Base-by-base conservation (phyloP, 2,329 filamentous ascomycete species). In the Pestalotiopsis sp. region DNA sequence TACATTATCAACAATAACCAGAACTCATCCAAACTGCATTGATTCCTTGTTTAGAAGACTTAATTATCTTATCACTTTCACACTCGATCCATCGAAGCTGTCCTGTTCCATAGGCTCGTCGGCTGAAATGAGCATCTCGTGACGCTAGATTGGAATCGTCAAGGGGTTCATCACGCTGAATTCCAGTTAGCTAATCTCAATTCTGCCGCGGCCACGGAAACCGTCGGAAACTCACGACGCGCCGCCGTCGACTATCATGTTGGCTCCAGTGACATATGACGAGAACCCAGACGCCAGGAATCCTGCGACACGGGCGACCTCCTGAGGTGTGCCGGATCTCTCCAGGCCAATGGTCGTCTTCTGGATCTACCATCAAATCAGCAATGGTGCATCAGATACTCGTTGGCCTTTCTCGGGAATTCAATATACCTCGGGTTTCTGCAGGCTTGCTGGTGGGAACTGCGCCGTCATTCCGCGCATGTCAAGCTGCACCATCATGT, bases 251-350 rank as follows among this genome's bases (percentile, higher is more conserved):
- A 90, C 88, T 14, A 90, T 84, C 73, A 91, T 77, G 75, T 91
- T 90, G 2, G 86, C 82, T 1, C 89, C 89, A 0, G 86, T 90
- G 58, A 91, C 83, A 77, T 91, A 91, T 68, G 84, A 87, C 70
- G 86, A 88, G 76, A 91, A 91, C 0, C 87, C 87, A 76, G 84
- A 88, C 2, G 89, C 88, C 70, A 91, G 79, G 74, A 91, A 91
- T 0, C 89, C 89, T 0, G 86, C 88, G 3, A 90, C 88, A 45
- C 86, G 79, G 1, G 83, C 89, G 11, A 91, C 86, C 74, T 91
- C 89, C 65, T 85, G 84, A 0, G 88, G 86, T 20, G 83, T 75
- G 0, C 88, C 89, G 9, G 86, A 82, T 69, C 88, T 82, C 77
- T 90, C 89, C 20, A 91, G 75, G 5, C 88, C 89, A 71, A 90